A percentile compares a stretch with the other conserved stretches of the same genome.
These are phyloP conservation scores for Zasmidium angulare DNA, from an alignment of 2,329 filamentous ascomycete species.

Conservation along the genomic window DNA sequence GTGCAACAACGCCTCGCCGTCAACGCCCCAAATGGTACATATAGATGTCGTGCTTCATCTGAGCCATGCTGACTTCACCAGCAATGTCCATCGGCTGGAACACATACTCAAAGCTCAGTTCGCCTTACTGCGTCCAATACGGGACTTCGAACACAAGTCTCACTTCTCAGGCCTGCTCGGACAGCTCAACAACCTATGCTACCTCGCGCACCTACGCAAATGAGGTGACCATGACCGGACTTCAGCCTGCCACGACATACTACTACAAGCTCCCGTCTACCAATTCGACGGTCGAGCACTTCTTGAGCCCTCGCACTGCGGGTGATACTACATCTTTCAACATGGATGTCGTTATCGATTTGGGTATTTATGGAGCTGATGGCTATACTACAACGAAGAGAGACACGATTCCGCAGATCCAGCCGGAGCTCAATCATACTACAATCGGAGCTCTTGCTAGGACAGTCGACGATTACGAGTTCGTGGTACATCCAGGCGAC, in stretches of 20 bases:
- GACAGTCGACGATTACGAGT: slow-evolving; percentile 56
- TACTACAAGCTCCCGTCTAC: slow-evolving; percentile 61
- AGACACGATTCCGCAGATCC: slow-evolving; percentile 50
- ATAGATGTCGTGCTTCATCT: background rate
- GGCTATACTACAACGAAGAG: slow-evolving; percentile 56
- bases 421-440: slow-evolving; percentile 57
- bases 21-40: slow-evolving; percentile 48
- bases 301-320: slow-evolving; percentile 54
- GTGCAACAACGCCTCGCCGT: slow-evolving; percentile 56
- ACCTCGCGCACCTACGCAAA: slow-evolving; percentile 58
- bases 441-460: slow-evolving; percentile 57
- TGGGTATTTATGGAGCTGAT: slow-evolving; percentile 56
- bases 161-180: slow-evolving; percentile 45
- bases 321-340: slow-evolving; percentile 58
- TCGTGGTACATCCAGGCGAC: slow-evolving; percentile 56
- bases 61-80: slow-evolving; percentile 24
- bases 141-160: slow-evolving; percentile 47
- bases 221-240: slow-evolving; percentile 46
- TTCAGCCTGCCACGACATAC: slow-evolving; percentile 57
- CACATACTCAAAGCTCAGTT: slow-evolving; percentile 50
- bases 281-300: slow-evolving; percentile 56
- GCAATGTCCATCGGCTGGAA: slow-evolving; percentile 59
- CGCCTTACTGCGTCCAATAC: slow-evolving; percentile 52
- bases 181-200: slow-evolving; percentile 50
- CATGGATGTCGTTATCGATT: slow-evolving; percentile 52